A percentile compares a stretch with the other conserved stretches of the same genome.
phyloP scores from a whole-genome alignment of 164 flowering plant genomes.

The Litsea cubeba region DNA sequence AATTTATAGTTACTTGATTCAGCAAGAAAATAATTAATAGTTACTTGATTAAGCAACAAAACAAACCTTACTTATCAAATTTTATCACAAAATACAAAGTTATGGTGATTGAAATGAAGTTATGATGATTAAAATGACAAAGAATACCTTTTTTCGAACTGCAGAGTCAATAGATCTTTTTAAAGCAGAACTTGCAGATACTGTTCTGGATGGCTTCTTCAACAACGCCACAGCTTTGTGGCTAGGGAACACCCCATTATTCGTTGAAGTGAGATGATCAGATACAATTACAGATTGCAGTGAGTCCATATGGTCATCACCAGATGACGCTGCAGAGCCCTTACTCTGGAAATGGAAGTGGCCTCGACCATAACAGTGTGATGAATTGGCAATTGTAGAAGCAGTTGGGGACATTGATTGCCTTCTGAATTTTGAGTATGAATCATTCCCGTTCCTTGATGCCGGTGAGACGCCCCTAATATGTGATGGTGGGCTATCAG shows the following conservation, averaged over 20 bases:
- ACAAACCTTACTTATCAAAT: too few species aligned
- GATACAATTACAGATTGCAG: slow-evolving; percentile 52
- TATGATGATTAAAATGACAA: background rate
- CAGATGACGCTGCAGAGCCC: slow-evolving; percentile 81
- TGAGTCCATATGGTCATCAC: slow-evolving; percentile 86
- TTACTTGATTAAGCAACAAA: too few species aligned
- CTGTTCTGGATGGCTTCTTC: slow-evolving; percentile 49
- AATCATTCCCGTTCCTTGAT: slow-evolving; percentile 56
- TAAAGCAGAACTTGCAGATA: slow-evolving; percentile 70
- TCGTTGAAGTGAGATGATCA: slow-evolving; percentile 33
- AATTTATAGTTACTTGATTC: too few species aligned
- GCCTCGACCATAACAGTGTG: slow-evolving; percentile 69
- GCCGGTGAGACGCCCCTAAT: slow-evolving; percentile 95
- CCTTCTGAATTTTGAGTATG: slow-evolving; percentile 40
- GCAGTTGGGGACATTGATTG: slow-evolving; percentile 91
- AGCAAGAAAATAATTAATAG: too few species aligned
- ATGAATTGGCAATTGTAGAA: slow-evolving; percentile 74
- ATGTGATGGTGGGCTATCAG: slow-evolving; percentile 82
- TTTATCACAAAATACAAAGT: too few species aligned
- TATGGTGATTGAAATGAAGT: too few species aligned
- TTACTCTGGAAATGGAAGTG: slow-evolving; percentile 64
- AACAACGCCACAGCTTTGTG: slow-evolving; percentile 40
- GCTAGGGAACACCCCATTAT: slow-evolving; percentile 38
- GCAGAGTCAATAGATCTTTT: slow-evolving; percentile 80
- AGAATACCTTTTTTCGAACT: slow-evolving; percentile 72